Base-by-base conservation (phyloP, 1,139 yeast genomes). In the Saccharomycopsis phalli region DNA sequence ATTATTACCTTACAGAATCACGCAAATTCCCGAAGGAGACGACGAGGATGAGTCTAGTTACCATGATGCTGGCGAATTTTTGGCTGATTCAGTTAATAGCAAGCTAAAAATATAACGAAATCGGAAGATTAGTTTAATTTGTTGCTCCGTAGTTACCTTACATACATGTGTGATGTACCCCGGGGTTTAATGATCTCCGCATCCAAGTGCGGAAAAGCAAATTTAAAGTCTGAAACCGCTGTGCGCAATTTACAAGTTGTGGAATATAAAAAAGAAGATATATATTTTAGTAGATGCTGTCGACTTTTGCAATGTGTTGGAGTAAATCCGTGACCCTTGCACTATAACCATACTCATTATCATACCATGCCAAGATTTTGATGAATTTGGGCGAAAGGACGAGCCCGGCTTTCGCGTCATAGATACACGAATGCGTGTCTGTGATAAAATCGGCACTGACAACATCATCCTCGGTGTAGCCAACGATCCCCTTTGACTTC, bases 271-370 rank as follows among this genome's bases (percentile, higher is more conserved):
- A 6, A 34, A 10, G 34, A 25, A 20, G 13, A 11, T 29, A n/a
- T n/a, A n/a, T n/a, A n/a, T n/a, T n/a, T n/a, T n/a, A n/a, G 27
- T 23, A 23, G n/a, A n/a, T 23, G 5, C 13, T 19, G 36, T 33
- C 36, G 34, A 39, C 49, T 51, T 66, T 68, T 53, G 87, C 84
- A 62, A 80, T 81, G 71, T 77, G 81, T 68, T 79, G 74, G 61
- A 81, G 74, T 65, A 81, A 74, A 71, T 81, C 93, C 54, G 81
- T 88, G 57, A 81, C 93, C 78, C 93, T 79, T 71, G 87, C 79
- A 57, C 88, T 79, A 80, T 81, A 81, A 69, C 91, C 91, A 70
- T 66, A 81, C 68, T 81, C 93, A 69, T 81, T 81, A 67, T 81
- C 93, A 75, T 81, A 81, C 93, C 93, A 81, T 51, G 91, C 71